phyloP scores from a whole-genome alignment of 306 rosid genomes.

The Comarum palustre region DNA sequence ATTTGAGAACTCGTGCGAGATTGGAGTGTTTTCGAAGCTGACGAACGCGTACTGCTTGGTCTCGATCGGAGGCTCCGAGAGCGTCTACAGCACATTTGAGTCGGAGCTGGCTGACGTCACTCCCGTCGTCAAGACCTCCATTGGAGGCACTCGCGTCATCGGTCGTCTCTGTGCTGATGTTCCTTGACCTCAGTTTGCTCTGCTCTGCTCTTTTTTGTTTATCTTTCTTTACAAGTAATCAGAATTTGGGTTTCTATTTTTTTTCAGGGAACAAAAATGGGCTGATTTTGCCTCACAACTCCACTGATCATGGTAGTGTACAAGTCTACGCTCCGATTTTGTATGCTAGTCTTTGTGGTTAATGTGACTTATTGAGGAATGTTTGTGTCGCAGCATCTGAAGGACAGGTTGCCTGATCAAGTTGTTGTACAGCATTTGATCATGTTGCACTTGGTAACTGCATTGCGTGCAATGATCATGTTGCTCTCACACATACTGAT shows the following conservation, averaged over 20 bases:
- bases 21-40: conserved; percentile 92
- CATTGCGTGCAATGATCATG: conserved; percentile 89
- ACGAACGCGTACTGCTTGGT: conserved; percentile 94
- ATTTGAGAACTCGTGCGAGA: conserved; percentile 85
- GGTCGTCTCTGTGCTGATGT: conserved; percentile 86
- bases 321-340: background rate
- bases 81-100: conserved; percentile 78
- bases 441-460: conserved; percentile 97
- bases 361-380: background rate
- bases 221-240: background rate
- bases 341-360: background rate
- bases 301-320: conserved; percentile 82
- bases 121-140: conserved; percentile 87
- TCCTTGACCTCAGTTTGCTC: background rate
- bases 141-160: conserved; percentile 75
- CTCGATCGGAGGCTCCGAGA: conserved; percentile 94
- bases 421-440: conserved; percentile 91
- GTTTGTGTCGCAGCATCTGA: conserved; percentile 55
- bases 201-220: background rate
- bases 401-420: conserved; percentile 86
- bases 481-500: conserved; percentile 92
- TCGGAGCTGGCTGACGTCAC: conserved; percentile 64
- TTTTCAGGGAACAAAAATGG: conserved; percentile 92
- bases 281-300: conserved; percentile 84
- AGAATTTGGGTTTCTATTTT: background rate